Evolutionary conservation across 2,329 filamentous ascomycete genomes (phyloP).

Genomic region (Monilinia fructicola): DNA sequence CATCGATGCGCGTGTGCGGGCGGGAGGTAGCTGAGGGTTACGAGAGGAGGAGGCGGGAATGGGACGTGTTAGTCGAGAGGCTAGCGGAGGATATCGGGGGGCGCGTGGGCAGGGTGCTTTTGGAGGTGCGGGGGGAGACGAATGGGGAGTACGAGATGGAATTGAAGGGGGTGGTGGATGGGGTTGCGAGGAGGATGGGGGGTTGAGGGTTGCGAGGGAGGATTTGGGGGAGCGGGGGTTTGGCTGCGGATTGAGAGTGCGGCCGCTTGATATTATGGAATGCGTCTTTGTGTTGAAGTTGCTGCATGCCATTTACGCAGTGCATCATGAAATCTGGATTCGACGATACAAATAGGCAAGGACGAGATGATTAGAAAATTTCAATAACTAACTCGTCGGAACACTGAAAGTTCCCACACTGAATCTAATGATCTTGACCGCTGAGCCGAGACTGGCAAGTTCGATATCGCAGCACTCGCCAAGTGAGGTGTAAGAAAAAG

Average conservation of each 20-base stretch:
- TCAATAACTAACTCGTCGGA: not conserved
- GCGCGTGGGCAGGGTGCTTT: not conserved
- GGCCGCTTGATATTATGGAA: not conserved
- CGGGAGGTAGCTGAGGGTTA: not conserved
- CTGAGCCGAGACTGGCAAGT: not conserved
- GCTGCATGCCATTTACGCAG: not conserved
- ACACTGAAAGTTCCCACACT: not conserved
- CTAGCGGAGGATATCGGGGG: conserved; percentile 1
- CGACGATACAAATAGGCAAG: rapidly evolving
- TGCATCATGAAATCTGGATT: not conserved
- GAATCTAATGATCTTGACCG: not conserved
- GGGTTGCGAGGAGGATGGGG: not conserved
- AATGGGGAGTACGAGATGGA: not conserved
- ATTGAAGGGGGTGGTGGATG: not conserved
- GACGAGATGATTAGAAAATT: not conserved
- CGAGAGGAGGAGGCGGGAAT: not conserved
- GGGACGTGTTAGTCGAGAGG: not conserved
- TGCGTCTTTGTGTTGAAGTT: too few relatives aligned
- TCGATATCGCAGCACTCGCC: too few relatives aligned
- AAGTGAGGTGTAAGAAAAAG: not conserved
- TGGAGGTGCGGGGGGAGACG: not conserved
- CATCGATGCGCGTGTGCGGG: not conserved
- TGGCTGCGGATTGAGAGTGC: too few relatives aligned
- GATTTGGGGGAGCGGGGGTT: not conserved
- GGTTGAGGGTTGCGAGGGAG: too few relatives aligned